These are phyloP conservation scores for Paralagenidium karlingii DNA, from an alignment of 352 stramenopile genomes.

Conservation along the genomic window DNA sequence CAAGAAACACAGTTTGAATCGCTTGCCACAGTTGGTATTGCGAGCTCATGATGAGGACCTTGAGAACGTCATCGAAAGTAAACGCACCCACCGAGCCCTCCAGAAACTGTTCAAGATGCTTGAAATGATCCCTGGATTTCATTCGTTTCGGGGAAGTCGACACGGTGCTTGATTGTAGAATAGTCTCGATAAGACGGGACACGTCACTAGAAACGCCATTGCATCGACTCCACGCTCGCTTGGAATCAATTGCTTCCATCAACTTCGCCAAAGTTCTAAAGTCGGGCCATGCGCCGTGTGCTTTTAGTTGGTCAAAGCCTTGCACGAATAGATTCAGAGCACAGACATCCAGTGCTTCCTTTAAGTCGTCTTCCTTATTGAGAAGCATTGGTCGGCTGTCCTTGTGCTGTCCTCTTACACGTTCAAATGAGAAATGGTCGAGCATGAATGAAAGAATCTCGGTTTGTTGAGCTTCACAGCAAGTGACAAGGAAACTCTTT, in stretches of 20 bases:
- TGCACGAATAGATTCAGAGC: slow-evolving; percentile 21
- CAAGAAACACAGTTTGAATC: slow-evolving; percentile 23
- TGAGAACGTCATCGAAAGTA: slow-evolving; percentile 29
- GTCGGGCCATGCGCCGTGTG: slow-evolving; percentile 16
- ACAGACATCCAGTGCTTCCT: slow-evolving; percentile 20
- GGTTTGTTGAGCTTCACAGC: slow-evolving; percentile 17
- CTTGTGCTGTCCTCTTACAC: slow-evolving; percentile 2
- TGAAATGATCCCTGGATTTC: too few species aligned
- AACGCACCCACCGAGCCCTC: too few species aligned
- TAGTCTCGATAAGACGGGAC: too few species aligned
- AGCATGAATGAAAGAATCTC: slow-evolving; percentile 27
- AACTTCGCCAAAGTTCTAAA: slow-evolving; percentile 15
- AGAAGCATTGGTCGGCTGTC: slow-evolving; percentile 25
- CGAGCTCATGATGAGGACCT: slow-evolving; percentile 30
- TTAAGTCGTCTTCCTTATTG: slow-evolving; percentile 22
- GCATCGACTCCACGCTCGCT: too few species aligned
- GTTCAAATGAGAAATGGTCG: too few species aligned
- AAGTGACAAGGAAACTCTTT: slow-evolving; percentile 29
- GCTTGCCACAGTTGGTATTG: slow-evolving; percentile 35
- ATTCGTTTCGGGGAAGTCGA: too few species aligned
- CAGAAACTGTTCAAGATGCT: too few species aligned
- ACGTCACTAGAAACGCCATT: too few species aligned
- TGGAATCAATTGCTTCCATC: slow-evolving; percentile 20
- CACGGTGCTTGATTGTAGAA: too few species aligned
- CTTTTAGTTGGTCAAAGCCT: slow-evolving; percentile 22